phyloP scores from a whole-genome alignment of 352 stramenopile genomes.

The Thraustochytrium striatum region DNA sequence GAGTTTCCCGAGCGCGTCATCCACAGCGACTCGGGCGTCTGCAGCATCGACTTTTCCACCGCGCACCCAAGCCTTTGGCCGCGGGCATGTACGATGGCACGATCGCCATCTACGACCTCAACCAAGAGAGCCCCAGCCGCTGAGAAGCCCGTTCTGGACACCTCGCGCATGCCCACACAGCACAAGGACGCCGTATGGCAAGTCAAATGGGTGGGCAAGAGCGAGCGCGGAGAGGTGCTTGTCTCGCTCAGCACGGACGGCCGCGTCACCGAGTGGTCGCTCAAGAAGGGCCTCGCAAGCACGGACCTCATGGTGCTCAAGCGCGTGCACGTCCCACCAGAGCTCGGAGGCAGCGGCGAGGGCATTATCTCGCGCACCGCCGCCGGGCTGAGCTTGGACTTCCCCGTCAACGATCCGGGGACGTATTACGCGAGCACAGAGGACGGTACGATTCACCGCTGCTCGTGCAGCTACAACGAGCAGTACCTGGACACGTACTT shows the following conservation, averaged over 20 bases:
- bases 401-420: slow-evolving; percentile 67
- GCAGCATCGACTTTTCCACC: slow-evolving; percentile 78
- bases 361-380: slow-evolving; percentile 71
- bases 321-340: slow-evolving; percentile 57
- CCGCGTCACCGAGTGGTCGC: slow-evolving; percentile 83
- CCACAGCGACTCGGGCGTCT: slow-evolving; percentile 65
- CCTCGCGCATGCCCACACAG: slow-evolving; percentile 35
- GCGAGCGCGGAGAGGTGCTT: slow-evolving; percentile 73
- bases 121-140: slow-evolving; percentile 60
- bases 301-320: slow-evolving; percentile 84
- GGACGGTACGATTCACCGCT: slow-evolving; percentile 83
- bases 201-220: slow-evolving; percentile 82
- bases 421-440: slow-evolving; percentile 84
- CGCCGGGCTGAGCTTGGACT: slow-evolving; percentile 67
- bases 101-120: slow-evolving; percentile 81
- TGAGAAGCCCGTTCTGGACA: slow-evolving; percentile 58
- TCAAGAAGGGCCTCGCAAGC: slow-evolving; percentile 81
- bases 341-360: slow-evolving; percentile 61
- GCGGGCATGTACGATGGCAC: slow-evolving; percentile 80
- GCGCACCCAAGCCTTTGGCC: slow-evolving; percentile 76
- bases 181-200: slow-evolving; percentile 85
- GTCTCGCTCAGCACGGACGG: slow-evolving; percentile 83
- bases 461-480: slow-evolving; percentile 85
- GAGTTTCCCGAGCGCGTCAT: slow-evolving; percentile 83
- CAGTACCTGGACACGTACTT: slow-evolving; percentile 84